phyloP scores from a whole-genome alignment of 1,284 basidiomycete species.

The Puccinia triticina region DNA sequence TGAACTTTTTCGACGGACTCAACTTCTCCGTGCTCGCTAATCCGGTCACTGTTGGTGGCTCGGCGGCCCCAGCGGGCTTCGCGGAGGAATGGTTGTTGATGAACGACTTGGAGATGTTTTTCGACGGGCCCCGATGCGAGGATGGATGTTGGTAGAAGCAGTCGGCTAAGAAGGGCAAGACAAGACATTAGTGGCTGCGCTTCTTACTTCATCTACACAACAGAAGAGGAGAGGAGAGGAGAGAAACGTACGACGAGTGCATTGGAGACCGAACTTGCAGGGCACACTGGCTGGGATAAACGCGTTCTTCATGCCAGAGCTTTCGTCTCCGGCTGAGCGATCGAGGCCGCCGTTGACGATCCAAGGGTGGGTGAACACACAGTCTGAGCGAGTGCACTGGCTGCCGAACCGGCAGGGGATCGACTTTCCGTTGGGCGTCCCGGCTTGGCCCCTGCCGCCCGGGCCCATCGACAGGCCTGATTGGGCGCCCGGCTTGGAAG shows the following conservation, averaged over 20 bases:
- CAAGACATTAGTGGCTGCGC: neutral
- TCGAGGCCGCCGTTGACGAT: constrained; percentile 14
- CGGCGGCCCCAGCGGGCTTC: neutral
- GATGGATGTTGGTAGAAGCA: constrained; percentile 44
- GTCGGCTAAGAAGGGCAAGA: constrained; percentile 29
- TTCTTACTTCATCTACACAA: neutral
- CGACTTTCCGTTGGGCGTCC: neutral
- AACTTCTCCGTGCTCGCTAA: neutral
- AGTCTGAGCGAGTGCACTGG: constrained; percentile 44
- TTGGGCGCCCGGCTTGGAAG: neutral
- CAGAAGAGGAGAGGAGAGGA: no score
- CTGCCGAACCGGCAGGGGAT: constrained; percentile 48
- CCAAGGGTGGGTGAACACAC: constrained; percentile 42
- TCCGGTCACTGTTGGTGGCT: neutral
- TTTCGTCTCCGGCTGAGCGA: neutral
- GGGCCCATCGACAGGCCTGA: neutral
- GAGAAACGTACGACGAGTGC: constrained; percentile 18
- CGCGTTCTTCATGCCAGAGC: neutral
- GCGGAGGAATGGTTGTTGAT: neutral
- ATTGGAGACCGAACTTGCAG: constrained; percentile 18
- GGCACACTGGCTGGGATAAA: neutral
- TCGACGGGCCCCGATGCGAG: constrained; percentile 19
- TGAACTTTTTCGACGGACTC: constrained; percentile 11
- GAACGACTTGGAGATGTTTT: constrained; percentile 49
- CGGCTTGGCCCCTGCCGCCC: neutral